A percentile compares a stretch with the other conserved stretches of the same genome.
Conservation (phyloP, 148 eudicot species). For the Diospyros kaki region DNA sequence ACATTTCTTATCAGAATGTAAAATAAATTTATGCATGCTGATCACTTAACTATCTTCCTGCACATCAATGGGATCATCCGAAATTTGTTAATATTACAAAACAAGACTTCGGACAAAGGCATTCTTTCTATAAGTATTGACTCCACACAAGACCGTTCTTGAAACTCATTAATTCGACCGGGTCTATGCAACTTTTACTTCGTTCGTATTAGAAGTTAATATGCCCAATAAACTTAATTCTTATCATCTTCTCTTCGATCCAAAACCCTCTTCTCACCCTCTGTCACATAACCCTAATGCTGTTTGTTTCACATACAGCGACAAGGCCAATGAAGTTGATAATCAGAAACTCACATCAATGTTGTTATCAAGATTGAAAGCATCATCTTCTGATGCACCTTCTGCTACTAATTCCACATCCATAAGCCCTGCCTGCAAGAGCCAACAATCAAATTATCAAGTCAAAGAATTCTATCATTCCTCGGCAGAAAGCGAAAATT, state of each 20-base stretch:
- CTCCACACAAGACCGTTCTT: not conserved
- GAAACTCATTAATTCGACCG: not conserved
- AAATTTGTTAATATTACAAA: not conserved
- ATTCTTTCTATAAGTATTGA: too few relatives aligned
- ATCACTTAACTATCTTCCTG: not conserved
- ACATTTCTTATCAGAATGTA: too few relatives aligned
- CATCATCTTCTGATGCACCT: slow-evolving; percentile 39
- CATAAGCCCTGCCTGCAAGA: slow-evolving; percentile 29
- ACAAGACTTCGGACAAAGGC: not conserved
- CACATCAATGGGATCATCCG: not conserved
- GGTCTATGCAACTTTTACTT: too few relatives aligned
- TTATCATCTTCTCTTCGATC: too few relatives aligned
- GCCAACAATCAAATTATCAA: not conserved
- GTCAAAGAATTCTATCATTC: too few relatives aligned
- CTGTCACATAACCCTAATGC: too few relatives aligned
- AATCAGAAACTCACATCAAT: slow-evolving; percentile 29
- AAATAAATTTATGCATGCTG: not conserved
- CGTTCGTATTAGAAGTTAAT: too few relatives aligned
- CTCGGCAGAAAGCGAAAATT: not conserved
- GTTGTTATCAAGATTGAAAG: slow-evolving; percentile 30
- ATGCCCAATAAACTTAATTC: too few relatives aligned
- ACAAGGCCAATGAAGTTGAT: not conserved
- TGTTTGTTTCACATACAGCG: not conserved
- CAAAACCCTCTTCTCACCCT: too few relatives aligned
- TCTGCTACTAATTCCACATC: slow-evolving; percentile 55